These are phyloP conservation scores for Bolboschoenus planiculmis DNA, from an alignment of 176 grass and related monocot species.

Conservation along the genomic window DNA sequence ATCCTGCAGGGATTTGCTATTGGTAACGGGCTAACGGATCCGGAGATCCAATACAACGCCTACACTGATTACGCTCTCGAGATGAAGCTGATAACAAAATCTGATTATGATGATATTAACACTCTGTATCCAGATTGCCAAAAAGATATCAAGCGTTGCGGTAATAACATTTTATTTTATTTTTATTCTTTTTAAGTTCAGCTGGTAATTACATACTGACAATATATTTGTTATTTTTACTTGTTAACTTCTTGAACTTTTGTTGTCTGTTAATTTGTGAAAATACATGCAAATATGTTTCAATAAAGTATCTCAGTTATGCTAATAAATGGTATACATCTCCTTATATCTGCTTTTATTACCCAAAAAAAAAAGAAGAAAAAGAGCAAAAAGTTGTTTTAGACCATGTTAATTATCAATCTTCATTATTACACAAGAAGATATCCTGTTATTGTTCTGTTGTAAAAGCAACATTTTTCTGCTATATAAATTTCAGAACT, in stretches of 20 bases:
- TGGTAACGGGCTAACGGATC: slow-evolving; percentile 89
- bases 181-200: not conserved
- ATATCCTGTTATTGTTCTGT: not conserved
- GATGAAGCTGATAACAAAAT: slow-evolving; percentile 65
- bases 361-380: not conserved
- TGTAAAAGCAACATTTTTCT: not conserved
- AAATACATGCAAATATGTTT: not conserved
- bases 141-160: slow-evolving; percentile 72
- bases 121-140: slow-evolving; percentile 73
- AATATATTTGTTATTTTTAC: not conserved
- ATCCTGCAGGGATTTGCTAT: slow-evolving; percentile 75
- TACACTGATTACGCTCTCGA: slow-evolving; percentile 94
- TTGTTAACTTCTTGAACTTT: not conserved
- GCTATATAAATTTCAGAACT: not conserved
- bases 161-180: slow-evolving; percentile 25
- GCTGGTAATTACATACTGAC: not conserved
- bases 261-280: not conserved
- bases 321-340: not conserved
- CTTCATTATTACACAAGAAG: not conserved
- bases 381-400: too few relatives aligned
- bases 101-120: slow-evolving; percentile 84
- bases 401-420: not conserved
- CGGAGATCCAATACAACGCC: slow-evolving; percentile 92
- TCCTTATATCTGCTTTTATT: not conserved
- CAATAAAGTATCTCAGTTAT: not conserved